A percentile compares a stretch with the other conserved stretches of the same genome.
Evolutionary conservation across 140 eudicot species (phyloP).

Genomic region (Stevia rebaudiana): DNA sequence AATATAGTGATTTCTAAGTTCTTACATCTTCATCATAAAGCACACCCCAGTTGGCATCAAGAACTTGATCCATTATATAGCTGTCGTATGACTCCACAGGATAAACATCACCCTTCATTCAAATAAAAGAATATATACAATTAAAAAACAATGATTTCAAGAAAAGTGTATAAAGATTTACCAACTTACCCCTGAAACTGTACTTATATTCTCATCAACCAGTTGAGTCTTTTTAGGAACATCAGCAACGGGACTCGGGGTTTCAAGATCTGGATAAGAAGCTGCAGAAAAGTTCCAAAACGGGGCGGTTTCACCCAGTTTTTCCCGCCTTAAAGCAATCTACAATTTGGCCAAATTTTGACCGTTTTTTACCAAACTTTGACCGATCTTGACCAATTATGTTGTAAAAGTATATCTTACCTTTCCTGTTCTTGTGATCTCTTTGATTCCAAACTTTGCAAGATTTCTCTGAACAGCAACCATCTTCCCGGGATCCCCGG

Average conservation of each 20-base stretch:
- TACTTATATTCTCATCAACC: conserved; percentile 19
- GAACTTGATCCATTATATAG: conserved; percentile 50
- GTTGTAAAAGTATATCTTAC: conserved; percentile 25
- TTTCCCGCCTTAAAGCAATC: conserved; percentile 85
- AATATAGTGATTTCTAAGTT: background rate
- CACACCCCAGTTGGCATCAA: conserved; percentile 89
- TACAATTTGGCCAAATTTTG: conserved; percentile 19
- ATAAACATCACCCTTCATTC: conserved; percentile 84
- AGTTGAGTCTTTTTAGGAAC: background rate
- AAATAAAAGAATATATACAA: conserved; percentile 17
- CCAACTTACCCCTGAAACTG: conserved; percentile 38
- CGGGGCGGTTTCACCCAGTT: conserved; percentile 79
- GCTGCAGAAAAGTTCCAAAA: conserved; percentile 91
- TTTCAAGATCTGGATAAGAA: conserved; percentile 85
- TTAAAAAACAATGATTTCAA: conserved; percentile 4
- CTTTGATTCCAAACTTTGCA: conserved; percentile 71
- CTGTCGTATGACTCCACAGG: conserved; percentile 64
- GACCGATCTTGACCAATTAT: no score
- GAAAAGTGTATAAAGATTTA: background rate
- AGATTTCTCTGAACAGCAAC: conserved; percentile 71
- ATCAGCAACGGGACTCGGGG: conserved; percentile 21
- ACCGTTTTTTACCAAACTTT: no score
- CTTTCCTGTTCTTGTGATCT: conserved; percentile 87
- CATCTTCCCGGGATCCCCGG: conserved; percentile 96
- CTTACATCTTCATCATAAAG: conserved; percentile 77